Conservation (phyloP, 1,284 basidiomycete genomes). For the Heterobasidion irregulare region DNA sequence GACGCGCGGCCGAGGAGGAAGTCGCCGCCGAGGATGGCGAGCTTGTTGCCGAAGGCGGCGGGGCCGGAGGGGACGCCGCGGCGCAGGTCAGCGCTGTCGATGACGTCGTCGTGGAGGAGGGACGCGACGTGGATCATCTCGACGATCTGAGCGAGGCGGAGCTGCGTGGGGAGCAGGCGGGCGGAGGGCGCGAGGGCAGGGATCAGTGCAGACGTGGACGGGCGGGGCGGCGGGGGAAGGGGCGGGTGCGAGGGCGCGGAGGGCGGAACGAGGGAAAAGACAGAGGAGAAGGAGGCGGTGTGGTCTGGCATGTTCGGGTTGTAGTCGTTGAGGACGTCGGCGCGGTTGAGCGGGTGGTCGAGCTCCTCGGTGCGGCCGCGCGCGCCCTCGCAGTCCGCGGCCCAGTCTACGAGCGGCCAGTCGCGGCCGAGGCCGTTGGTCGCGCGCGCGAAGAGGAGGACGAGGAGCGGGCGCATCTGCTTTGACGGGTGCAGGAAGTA, state of each 20-base stretch:
- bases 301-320: slow-evolving; percentile 76
- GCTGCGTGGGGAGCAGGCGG: slow-evolving; percentile 73
- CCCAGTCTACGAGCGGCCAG: slow-evolving; percentile 40
- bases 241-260: slow-evolving; percentile 30
- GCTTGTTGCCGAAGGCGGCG: slow-evolving; percentile 89
- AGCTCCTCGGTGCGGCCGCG: slow-evolving; percentile 40
- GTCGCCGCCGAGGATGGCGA: slow-evolving; percentile 91
- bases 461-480: slow-evolving; percentile 85
- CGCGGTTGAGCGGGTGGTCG: slow-evolving; percentile 62
- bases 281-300: slow-evolving; percentile 42
- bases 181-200: slow-evolving; percentile 26
- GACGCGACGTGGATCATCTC: slow-evolving; percentile 99
- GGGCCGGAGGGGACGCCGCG: slow-evolving; percentile 83
- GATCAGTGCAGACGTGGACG: slow-evolving; percentile 6
- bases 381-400: slow-evolving; percentile 33
- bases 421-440: slow-evolving; percentile 72
- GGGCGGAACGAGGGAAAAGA: slow-evolving; percentile 35
- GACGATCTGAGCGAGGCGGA: slow-evolving; percentile 90
- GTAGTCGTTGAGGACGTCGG: slow-evolving; percentile 78
- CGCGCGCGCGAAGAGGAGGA: slow-evolving; percentile 86
- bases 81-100: slow-evolving; percentile 80
- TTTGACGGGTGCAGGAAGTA: slow-evolving; percentile 89
- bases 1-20: slow-evolving; percentile 92
- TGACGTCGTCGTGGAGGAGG: slow-evolving; percentile 92
- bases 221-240: slow-evolving; percentile 21